Evolutionary conservation across 2,329 filamentous ascomycete genomes (phyloP).

Genomic region (Trichoderma guizhouense): DNA sequence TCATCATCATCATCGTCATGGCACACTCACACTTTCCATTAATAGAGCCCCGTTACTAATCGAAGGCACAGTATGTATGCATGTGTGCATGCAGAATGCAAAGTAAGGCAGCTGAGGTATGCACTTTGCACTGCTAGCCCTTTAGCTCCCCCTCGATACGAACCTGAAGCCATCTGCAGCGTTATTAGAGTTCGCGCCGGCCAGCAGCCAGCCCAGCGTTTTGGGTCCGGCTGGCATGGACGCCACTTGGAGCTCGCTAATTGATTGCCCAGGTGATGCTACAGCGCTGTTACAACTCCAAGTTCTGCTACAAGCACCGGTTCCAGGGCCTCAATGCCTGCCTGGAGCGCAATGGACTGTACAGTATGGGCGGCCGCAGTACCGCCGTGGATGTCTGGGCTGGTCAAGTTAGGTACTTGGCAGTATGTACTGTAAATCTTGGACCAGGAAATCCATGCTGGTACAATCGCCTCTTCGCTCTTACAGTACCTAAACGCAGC

Average conservation of each 20-base stretch:
- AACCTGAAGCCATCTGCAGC: background rate
- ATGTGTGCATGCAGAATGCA: background rate
- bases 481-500: background rate
- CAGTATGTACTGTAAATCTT: background rate
- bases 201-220: conserved; percentile 14
- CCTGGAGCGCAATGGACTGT: background rate
- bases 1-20: background rate
- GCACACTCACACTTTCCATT: background rate
- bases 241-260: background rate
- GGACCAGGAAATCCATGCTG: background rate
- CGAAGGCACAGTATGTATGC: background rate
- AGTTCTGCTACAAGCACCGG: background rate
- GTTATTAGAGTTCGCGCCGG: conserved; percentile 1
- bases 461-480: background rate
- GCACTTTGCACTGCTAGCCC: background rate
- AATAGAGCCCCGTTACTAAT: background rate
- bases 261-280: background rate
- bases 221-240: background rate
- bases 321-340: background rate
- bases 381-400: background rate
- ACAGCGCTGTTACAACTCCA: background rate
- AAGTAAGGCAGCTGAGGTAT: background rate
- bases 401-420: no score
- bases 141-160: background rate
- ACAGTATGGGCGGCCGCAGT: background rate